Base-by-base conservation (phyloP, 1,284 basidiomycete species). In the Exobasidium rhododendri region DNA sequence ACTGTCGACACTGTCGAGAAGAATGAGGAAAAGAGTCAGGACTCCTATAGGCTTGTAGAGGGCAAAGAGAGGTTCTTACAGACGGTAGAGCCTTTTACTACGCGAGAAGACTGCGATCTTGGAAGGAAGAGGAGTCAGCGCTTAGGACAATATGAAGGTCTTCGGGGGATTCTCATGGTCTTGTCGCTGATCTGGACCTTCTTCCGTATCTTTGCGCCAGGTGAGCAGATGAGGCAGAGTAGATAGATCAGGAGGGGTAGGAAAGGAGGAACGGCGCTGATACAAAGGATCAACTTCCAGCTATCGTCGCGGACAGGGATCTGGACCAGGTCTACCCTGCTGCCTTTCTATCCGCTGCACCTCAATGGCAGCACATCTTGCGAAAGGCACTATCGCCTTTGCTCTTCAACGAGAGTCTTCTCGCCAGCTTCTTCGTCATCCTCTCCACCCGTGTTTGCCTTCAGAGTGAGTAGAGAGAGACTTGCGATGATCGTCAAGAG, bases 181-280 rank as follows among this genome's bases (percentile, higher is more conserved):
- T 64, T 72, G 32, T 64, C 67, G 26, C 54, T 73, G 22, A 24
- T 74, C 0, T 72, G 64, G 64, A 71, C 62, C 11, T 74, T 74
- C 56, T 69, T 74, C 61, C 66, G 72, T 17, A 51, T 70, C 43
- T 69, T 74, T 56, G 72, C 72, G 1, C 35, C 35, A 40, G 35
- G 35, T 40, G 17, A 10, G 35, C n/a, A n/a, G n/a, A n/a, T n/a
- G n/a, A n/a, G n/a, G n/a, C n/a, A n/a, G n/a, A n/a, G n/a, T n/a
- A n/a, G n/a, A n/a, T n/a, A n/a, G n/a, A n/a, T n/a, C n/a, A n/a
- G n/a, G n/a, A n/a, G n/a, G n/a, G n/a, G n/a, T n/a, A n/a, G n/a
- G n/a, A n/a, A n/a, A n/a, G n/a, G n/a, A n/a, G n/a, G n/a, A n/a
- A n/a, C n/a, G n/a, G n/a, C n/a, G n/a, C n/a, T n/a, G n/a, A n/a